Evolutionary conservation across 2,329 filamentous ascomycete species (phyloP).

Genomic region (Fusarium paranaense): DNA sequence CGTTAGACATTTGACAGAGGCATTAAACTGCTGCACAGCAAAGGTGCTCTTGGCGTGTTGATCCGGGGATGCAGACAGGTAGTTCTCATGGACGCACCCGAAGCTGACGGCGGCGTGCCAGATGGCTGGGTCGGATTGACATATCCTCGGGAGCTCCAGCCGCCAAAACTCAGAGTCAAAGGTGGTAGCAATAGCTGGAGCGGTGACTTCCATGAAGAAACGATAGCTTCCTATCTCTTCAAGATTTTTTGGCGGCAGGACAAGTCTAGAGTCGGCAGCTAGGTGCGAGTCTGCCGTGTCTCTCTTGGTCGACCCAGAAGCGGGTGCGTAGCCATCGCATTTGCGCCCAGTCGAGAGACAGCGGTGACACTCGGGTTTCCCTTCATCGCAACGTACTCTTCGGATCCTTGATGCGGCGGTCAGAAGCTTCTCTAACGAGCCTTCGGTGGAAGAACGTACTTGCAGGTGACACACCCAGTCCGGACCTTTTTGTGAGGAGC

Average conservation of each 20-base stretch:
- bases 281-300: neutral
- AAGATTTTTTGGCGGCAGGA: neutral
- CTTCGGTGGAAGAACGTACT: neutral
- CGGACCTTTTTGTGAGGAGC: constrained; percentile 2
- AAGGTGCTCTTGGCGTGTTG: neutral
- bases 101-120: constrained; percentile 9
- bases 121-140: constrained; percentile 5
- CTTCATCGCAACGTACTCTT: constrained; percentile 2
- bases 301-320: neutral
- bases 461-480: constrained; percentile 4
- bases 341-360: neutral
- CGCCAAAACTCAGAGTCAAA: constrained; percentile 14
- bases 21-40: neutral
- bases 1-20: neutral
- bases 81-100: constrained; percentile 1
- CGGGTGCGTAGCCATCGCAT: neutral
- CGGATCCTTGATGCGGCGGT: neutral
- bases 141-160: constrained; percentile 5
- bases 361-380: neutral
- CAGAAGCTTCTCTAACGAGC: neutral
- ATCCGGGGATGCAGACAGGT: neutral
- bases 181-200: neutral
- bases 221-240: constrained; percentile 10
- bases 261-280: neutral
- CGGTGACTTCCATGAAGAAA: constrained; percentile 5